Conservation (phyloP, 2,329 filamentous ascomycete species). For the Claviceps quebecensis region DNA sequence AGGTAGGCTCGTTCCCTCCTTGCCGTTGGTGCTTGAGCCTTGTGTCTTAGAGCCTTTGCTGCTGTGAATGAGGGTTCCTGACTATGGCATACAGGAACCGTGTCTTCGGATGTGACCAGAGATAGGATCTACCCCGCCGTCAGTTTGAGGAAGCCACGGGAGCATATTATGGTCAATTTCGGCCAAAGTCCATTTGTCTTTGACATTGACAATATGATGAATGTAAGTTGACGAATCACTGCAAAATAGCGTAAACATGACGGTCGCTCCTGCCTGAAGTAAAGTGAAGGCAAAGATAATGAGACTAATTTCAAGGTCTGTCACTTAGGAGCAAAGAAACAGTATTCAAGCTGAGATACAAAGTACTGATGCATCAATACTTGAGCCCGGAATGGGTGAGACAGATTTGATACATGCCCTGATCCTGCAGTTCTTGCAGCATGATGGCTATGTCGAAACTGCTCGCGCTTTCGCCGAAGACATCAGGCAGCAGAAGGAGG, state of each 20-base stretch:
- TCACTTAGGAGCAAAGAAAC: slow-evolving; percentile 42
- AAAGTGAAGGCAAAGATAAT: too few relatives aligned
- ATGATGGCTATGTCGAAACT: slow-evolving; percentile 92
- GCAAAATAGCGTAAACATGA: too few relatives aligned
- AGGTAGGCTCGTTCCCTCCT: slow-evolving; percentile 24
- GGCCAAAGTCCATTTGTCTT: slow-evolving; percentile 69
- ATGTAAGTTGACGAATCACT: slow-evolving; percentile 33
- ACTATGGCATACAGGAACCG: slow-evolving; percentile 37
- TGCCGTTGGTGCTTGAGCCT: background rate
- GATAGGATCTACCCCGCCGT: slow-evolving; percentile 52
- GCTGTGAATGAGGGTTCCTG: background rate
- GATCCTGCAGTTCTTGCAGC: slow-evolving; percentile 73
- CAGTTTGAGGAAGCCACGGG: slow-evolving; percentile 50
- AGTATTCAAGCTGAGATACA: slow-evolving; percentile 47
- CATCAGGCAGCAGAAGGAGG: slow-evolving; percentile 57
- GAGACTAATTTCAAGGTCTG: background rate
- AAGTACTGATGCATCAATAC: slow-evolving; percentile 38
- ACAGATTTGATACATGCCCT: slow-evolving; percentile 69
- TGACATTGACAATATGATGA: slow-evolving; percentile 79
- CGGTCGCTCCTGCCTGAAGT: too few relatives aligned
- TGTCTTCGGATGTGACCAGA: slow-evolving; percentile 51
- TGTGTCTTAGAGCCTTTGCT: background rate
- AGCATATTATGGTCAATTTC: slow-evolving; percentile 51
- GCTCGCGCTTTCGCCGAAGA: slow-evolving; percentile 79
- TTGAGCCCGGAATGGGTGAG: slow-evolving; percentile 55